A percentile compares a stretch with the other conserved stretches of the same genome.
These are phyloP conservation scores for Diaporthe batatas DNA, from an alignment of 2,329 filamentous ascomycete species.

Conservation along the genomic window DNA sequence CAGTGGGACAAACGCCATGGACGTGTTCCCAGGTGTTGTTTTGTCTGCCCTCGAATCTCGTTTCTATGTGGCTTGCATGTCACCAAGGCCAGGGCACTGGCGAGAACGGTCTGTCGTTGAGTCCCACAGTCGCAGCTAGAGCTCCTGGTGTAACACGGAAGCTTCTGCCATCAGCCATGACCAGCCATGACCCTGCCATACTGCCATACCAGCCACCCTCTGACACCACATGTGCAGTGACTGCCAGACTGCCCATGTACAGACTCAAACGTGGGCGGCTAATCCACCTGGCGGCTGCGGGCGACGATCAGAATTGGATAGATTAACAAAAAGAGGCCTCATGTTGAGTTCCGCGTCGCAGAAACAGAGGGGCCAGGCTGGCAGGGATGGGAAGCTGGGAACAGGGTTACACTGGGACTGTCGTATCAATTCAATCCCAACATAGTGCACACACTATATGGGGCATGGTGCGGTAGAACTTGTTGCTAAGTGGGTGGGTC, in stretches of 20 bases:
- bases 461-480: conserved; percentile 13
- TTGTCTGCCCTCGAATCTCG: conserved; percentile 23
- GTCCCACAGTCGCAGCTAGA: neutral
- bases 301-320: neutral
- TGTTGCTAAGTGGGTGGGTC: conserved; percentile 13
- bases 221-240: neutral
- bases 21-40: conserved; percentile 17
- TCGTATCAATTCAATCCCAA: neutral
- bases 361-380: conserved; percentile 21
- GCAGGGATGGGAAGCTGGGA: conserved; percentile 26
- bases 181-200: too few species aligned
- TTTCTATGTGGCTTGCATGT: conserved; percentile 6
- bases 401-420: conserved; percentile 17
- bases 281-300: neutral
- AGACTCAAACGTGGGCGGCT: neutral
- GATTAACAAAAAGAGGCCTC: conserved; percentile 18
- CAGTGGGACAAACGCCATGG: neutral
- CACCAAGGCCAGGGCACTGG: neutral
- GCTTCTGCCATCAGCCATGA: neutral
- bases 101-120: conserved; percentile 1
- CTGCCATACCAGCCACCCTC: neutral
- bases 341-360: conserved; percentile 19
- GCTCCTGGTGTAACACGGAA: neutral
- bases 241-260: neutral
- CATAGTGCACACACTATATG: neutral